Evolutionary conservation across 2,329 filamentous ascomycete species (phyloP).

Genomic region (Botrytis fragariae): DNA sequence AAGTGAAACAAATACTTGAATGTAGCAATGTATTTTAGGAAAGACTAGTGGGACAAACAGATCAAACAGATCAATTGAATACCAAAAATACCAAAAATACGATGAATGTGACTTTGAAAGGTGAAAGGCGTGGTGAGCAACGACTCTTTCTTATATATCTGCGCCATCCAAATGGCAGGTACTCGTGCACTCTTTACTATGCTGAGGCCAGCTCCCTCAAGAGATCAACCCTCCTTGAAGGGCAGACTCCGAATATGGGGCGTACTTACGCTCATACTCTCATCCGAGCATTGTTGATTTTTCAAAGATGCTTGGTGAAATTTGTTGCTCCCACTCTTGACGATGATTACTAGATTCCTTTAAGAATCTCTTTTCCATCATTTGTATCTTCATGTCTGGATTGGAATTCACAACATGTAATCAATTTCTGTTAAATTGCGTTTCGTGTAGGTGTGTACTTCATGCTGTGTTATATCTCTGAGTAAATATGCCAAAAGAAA

Average conservation of each 20-base stretch:
- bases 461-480: rapidly evolving
- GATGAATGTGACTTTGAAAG: background rate
- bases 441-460: background rate
- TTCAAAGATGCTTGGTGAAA: background rate
- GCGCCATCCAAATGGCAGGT: background rate
- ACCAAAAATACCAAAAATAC: background rate
- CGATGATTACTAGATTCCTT: too few species aligned
- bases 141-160: background rate
- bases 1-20: background rate
- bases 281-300: background rate
- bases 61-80: background rate
- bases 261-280: background rate
- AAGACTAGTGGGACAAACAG: rapidly evolving
- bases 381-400: background rate
- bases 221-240: background rate
- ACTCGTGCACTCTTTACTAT: background rate
- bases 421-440: background rate
- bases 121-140: background rate
- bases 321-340: background rate
- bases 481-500: background rate
- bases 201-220: too few species aligned
- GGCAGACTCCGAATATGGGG: background rate
- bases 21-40: background rate
- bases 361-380: background rate
- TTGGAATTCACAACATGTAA: rapidly evolving